Evolutionary conservation across 1,139 yeast species (phyloP).

Genomic region (Kodamaea plutei): DNA sequence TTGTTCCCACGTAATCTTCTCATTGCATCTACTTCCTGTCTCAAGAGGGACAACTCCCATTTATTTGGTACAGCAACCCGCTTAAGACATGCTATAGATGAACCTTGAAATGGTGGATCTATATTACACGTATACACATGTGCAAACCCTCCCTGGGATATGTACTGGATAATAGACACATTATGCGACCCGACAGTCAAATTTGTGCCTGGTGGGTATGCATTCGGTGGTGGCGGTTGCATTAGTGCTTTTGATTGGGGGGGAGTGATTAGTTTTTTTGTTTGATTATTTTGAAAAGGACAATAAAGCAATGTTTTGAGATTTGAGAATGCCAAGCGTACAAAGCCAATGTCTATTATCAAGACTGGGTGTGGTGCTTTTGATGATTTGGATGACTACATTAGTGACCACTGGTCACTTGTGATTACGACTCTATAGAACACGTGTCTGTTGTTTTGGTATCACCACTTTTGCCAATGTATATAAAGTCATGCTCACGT

Average conservation of each 20-base stretch:
- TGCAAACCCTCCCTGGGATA: conserved; percentile 75
- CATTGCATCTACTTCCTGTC: conserved; percentile 85
- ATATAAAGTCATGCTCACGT: no score
- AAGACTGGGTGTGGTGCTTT: no score
- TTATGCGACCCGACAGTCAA: conserved; percentile 64
- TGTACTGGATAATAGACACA: conserved; percentile 53
- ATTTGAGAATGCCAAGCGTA: no score
- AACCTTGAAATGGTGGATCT: conserved; percentile 46
- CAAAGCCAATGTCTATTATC: no score
- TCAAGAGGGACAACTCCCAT: conserved; percentile 57
- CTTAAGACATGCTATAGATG: conserved; percentile 62
- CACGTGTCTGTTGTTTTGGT: no score
- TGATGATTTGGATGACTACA: no score
- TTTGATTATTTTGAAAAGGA: no score
- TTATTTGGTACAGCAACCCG: conserved; percentile 74
- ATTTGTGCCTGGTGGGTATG: conserved; percentile 58
- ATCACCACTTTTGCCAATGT: no score
- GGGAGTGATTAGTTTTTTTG: no score
- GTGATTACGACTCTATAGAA: no score
- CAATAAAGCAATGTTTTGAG: no score
- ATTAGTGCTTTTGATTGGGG: conserved; percentile 10
- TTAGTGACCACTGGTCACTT: no score
- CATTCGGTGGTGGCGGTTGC: conserved; percentile 47
- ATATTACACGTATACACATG: conserved; percentile 66
- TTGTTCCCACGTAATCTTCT: conserved; percentile 70